Conservation (phyloP, 345 rosid genomes). For the Alliaria petiolata region DNA sequence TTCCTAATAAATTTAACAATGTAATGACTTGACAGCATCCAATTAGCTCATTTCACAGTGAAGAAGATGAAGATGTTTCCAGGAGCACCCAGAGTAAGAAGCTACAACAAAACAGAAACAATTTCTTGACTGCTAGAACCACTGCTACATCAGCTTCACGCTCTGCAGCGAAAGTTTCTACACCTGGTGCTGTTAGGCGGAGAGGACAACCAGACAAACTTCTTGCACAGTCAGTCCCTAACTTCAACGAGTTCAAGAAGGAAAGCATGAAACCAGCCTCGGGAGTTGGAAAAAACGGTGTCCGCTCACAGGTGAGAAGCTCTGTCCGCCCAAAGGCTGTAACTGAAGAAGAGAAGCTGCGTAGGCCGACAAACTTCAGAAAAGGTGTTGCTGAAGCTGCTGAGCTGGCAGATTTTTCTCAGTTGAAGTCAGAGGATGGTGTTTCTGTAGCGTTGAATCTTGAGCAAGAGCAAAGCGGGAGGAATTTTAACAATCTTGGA, state of each 20-base stretch:
- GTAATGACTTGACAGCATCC: conserved; percentile 58
- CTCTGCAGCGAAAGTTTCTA: conserved; percentile 56
- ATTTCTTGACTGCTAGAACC: conserved; percentile 54
- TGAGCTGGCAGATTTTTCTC: conserved; percentile 54
- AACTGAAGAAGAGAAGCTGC: conserved; percentile 66
- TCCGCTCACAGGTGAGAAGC: conserved; percentile 59
- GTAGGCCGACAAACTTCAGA: conserved; percentile 49
- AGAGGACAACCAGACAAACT: conserved; percentile 67
- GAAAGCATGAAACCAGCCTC: conserved; percentile 77
- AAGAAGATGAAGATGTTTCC: conserved; percentile 70
- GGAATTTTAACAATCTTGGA: conserved; percentile 49
- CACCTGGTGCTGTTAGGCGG: conserved; percentile 52
- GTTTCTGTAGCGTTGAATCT: conserved; percentile 48
- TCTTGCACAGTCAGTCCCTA: conserved; percentile 82
- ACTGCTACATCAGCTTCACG: conserved; percentile 52
- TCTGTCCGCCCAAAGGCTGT: conserved; percentile 59
- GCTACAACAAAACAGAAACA: conserved; percentile 47
- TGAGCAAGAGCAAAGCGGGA: conserved; percentile 58
- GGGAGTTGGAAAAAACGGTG: conserved; percentile 48
- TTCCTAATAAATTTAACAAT: conserved; percentile 32
- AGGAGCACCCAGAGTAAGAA: conserved; percentile 57
- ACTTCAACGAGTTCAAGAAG: conserved; percentile 81
- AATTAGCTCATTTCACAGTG: conserved; percentile 57
- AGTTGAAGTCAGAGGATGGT: conserved; percentile 43
- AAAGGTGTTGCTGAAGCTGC: conserved; percentile 54